Conservation (phyloP, 805 yeast species). For the Huiozyma sinensis region DNA sequence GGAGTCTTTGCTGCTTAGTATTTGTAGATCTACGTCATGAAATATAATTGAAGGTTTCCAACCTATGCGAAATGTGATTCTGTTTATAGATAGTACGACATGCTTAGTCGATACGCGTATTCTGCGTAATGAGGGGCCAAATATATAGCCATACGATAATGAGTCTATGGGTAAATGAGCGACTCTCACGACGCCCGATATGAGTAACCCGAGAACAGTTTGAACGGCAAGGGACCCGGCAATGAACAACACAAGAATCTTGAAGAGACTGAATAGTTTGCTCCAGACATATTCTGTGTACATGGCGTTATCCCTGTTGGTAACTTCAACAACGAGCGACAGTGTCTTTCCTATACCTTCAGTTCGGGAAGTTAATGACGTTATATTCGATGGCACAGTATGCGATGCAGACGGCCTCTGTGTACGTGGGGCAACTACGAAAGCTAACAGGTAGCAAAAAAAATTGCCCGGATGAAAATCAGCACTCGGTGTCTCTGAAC, state of each 20-base stretch:
- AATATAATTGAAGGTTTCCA: conserved; percentile 14
- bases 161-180: conserved; percentile 4
- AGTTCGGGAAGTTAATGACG: too few species aligned
- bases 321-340: too few species aligned
- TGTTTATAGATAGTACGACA: conserved; percentile 10
- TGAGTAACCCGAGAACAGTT: background rate
- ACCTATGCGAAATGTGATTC: conserved; percentile 10
- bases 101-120: conserved; percentile 6
- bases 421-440: too few species aligned
- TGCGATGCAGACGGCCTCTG: too few species aligned
- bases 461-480: too few species aligned
- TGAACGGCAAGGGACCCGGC: conserved; percentile 2
- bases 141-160: conserved; percentile 10
- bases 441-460: too few species aligned
- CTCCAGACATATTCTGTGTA: background rate
- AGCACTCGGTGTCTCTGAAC: too few species aligned
- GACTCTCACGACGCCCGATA: conserved; percentile 1
- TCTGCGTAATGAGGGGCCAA: conserved; percentile 12
- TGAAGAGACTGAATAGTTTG: background rate
- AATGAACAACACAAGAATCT: background rate
- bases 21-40: conserved; percentile 9
- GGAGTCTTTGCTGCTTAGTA: background rate
- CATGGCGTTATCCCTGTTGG: too few species aligned
- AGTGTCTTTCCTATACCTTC: too few species aligned
- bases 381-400: too few species aligned